Evolutionary conservation across 306 rosid species (phyloP).

Genomic region (Carpinus viminea): DNA sequence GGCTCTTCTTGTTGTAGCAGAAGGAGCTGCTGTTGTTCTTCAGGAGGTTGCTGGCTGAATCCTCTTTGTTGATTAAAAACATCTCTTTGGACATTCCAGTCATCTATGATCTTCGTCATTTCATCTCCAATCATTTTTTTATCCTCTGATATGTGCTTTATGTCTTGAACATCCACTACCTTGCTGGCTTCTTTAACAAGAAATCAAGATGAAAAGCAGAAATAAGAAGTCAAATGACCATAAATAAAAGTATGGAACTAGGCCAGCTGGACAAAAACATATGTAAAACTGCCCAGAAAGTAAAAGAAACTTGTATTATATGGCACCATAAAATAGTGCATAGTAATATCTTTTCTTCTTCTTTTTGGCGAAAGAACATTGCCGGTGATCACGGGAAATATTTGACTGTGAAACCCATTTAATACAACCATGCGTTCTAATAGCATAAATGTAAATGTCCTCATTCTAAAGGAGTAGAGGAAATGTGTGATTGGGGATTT

Average conservation of each 20-base stretch:
- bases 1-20: not conserved
- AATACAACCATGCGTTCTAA: not conserved
- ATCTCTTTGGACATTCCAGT: conserved; percentile 60
- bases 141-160: conserved; percentile 59
- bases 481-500: not conserved
- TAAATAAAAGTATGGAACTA: conserved; percentile 12
- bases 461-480: conserved; percentile 1
- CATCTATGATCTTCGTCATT: conserved; percentile 52
- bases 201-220: conserved; percentile 14
- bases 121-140: conserved; percentile 49
- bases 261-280: conserved; percentile 12
- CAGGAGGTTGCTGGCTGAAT: conserved; percentile 17
- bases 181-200: conserved; percentile 55
- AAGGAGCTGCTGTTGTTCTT: conserved; percentile 11
- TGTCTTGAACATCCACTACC: conserved; percentile 50
- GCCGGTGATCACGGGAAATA: not conserved
- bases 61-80: conserved; percentile 59
- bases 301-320: not conserved
- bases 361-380: not conserved
- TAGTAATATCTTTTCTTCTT: not conserved
- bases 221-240: conserved; percentile 9
- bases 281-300: not conserved
- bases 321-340: not conserved
- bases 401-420: conserved; percentile 12
- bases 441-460: not conserved